Evolutionary conservation across 768 basidiomycete species (phyloP).

Genomic region (Boletus rufocinnamomeus): DNA sequence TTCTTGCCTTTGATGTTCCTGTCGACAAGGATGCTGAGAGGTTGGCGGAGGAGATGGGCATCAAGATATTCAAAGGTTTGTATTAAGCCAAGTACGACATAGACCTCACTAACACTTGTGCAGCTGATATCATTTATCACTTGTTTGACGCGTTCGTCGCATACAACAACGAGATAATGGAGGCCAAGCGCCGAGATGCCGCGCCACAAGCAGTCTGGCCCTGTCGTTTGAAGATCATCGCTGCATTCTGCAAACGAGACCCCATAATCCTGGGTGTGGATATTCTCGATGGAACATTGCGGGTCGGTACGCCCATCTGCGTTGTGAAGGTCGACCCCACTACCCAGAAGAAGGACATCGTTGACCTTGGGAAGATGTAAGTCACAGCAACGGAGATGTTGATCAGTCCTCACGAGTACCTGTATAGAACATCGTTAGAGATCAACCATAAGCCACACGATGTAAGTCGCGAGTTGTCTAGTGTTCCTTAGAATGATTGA

Average conservation of each 20-base stretch:
- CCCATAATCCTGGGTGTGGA: conserved; percentile 97
- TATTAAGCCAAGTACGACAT: background rate
- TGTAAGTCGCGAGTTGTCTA: conserved; percentile 40
- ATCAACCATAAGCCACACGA: conserved; percentile 94
- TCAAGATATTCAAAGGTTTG: conserved; percentile 90
- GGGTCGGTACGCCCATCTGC: conserved; percentile 91
- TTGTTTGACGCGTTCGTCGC: conserved; percentile 95
- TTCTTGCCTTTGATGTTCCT: conserved; percentile 94
- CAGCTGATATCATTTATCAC: conserved; percentile 99
- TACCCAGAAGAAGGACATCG: conserved; percentile 88
- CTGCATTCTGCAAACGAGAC: conserved; percentile 95
- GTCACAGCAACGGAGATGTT: conserved; percentile 27
- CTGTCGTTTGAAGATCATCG: conserved; percentile 87
- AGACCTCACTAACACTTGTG: background rate
- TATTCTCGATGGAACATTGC: conserved; percentile 88
- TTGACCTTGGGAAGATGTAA: conserved; percentile 93
- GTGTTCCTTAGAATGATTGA: background rate
- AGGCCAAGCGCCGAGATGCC: conserved; percentile 90
- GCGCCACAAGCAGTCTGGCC: conserved; percentile 98
- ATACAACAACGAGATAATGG: conserved; percentile 88
- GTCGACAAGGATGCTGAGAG: conserved; percentile 93
- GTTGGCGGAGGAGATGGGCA: conserved; percentile 91
- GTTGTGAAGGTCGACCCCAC: conserved; percentile 90
- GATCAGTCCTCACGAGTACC: conserved; percentile 1
- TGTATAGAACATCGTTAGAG: conserved; percentile 83